Base-by-base conservation (phyloP, 2,329 filamentous ascomycete genomes). In the Aspergillus aculeatus region DNA sequence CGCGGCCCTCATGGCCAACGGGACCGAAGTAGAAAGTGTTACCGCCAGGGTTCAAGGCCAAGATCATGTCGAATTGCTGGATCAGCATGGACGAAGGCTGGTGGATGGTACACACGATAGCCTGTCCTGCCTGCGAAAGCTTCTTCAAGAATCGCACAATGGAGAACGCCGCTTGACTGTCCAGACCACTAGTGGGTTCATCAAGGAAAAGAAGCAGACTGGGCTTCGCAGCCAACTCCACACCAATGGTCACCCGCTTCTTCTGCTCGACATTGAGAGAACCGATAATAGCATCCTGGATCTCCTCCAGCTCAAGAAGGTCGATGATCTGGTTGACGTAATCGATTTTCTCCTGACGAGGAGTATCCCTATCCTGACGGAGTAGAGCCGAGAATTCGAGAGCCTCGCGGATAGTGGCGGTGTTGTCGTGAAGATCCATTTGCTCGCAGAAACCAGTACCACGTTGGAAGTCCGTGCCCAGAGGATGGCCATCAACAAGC, bases 1-100 rank as follows among this genome's bases (percentile, higher is more conserved):
- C 82, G 3, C 81, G 77, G 5, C 88, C 88, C 47, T 87, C 85
- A n/a, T 87, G 80, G 57, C 89, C 89, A 12, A 91, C 84, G 0
- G 86, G 83, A 0, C 89, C 89, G 59, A 91, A 91, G 74, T 91
- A 92, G 73, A 89, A 89, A 0, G 86, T 87, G 69, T 89, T 88
- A 21, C 87, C 88, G 16, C 86, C 87, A 0, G 83, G 86, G 66
- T 89, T 88, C 32, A 91, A 79, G 2, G 86, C 86, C 1, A 91
- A 80, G 19, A 91, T 85, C 83, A 89, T 89, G 71, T 91, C 88
- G 73, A 91, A 91, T 68, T 90, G 83, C 68, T 90, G 83, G 58
- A 90, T 86, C 2, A 91, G 78, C 60, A 89, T 82, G 1, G 86
- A 87, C 2, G 85, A 88, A 4, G 88, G 88, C 68, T 91, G 88